phyloP scores from a whole-genome alignment of 345 rosid species.

The Rhizophora mangle region DNA sequence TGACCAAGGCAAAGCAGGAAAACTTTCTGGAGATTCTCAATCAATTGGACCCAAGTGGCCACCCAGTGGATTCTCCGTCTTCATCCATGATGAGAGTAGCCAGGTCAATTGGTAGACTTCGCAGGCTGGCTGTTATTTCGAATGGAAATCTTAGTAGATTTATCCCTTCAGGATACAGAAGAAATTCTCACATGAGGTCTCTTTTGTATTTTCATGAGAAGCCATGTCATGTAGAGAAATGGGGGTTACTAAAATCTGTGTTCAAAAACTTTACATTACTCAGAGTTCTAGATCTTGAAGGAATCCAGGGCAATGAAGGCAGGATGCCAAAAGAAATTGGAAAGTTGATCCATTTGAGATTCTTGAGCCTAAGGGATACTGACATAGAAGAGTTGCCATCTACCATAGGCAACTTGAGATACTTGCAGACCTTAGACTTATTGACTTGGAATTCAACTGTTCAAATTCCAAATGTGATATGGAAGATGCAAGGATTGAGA shows the following conservation, averaged over 20 bases:
- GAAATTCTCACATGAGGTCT: slow-evolving; percentile 29
- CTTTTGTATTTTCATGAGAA: slow-evolving; percentile 26
- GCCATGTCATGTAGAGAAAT: slow-evolving; percentile 5
- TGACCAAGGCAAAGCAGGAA: slow-evolving; percentile 26
- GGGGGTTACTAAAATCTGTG: slow-evolving; percentile 6
- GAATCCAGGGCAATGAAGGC: neutral
- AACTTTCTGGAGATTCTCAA: slow-evolving; percentile 20
- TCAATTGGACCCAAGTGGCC: neutral
- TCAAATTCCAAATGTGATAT: slow-evolving; percentile 20
- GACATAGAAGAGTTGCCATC: slow-evolving; percentile 10
- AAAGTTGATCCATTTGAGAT: slow-evolving; percentile 34
- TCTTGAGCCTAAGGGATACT: slow-evolving; percentile 13
- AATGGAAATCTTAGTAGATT: neutral
- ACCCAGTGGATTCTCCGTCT: neutral
- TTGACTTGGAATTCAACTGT: slow-evolving; percentile 23
- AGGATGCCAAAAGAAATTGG: slow-evolving; percentile 26
- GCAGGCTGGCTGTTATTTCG: slow-evolving; percentile 31
- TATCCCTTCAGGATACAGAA: slow-evolving; percentile 1
- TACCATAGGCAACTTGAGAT: slow-evolving; percentile 27
- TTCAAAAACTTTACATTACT: slow-evolving; percentile 16
- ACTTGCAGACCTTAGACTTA: slow-evolving; percentile 29
- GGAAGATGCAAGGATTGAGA: slow-evolving; percentile 27
- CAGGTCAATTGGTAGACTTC: slow-evolving; percentile 16
- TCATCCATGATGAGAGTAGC: neutral
- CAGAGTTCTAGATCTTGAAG: slow-evolving; percentile 31